A percentile compares a stretch with the other conserved stretches of the same genome.
Conservation (phyloP, 345 rosid genomes). For the Corchorus capsularis region DNA sequence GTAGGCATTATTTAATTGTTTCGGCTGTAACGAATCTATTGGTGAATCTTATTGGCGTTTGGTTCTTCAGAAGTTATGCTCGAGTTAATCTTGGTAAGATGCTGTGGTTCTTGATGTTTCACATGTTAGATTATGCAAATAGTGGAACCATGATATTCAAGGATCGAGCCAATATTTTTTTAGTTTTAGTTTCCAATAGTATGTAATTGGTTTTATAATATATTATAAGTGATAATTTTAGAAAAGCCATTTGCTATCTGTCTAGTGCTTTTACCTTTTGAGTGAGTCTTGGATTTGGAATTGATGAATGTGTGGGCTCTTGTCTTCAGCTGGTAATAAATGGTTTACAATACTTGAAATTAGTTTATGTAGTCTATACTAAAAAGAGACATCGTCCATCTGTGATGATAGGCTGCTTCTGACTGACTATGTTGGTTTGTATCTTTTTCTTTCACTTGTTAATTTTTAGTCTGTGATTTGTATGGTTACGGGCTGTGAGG, state of each 20-base stretch:
- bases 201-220: neutral
- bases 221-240: neutral
- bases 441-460: neutral
- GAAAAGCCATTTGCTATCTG: neutral
- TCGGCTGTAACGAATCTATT: conserved; percentile 92
- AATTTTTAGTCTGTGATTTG: neutral
- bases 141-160: neutral
- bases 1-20: conserved; percentile 95
- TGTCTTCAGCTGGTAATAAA: neutral
- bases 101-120: conserved; percentile 4
- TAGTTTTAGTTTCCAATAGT: neutral
- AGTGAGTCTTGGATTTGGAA: neutral
- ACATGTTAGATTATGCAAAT: conserved; percentile 1
- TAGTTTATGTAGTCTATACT: neutral
- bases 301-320: neutral
- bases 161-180: neutral
- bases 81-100: conserved; percentile 81
- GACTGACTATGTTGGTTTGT: neutral
- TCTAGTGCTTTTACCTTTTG: neutral
- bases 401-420: neutral
- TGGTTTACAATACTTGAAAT: neutral
- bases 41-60: conserved; percentile 94
- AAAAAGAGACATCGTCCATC: neutral
- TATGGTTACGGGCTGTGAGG: neutral
- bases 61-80: conserved; percentile 98